Base-by-base conservation (phyloP, 257 asterid genomes). In the Gynochthodes officinalis region DNA sequence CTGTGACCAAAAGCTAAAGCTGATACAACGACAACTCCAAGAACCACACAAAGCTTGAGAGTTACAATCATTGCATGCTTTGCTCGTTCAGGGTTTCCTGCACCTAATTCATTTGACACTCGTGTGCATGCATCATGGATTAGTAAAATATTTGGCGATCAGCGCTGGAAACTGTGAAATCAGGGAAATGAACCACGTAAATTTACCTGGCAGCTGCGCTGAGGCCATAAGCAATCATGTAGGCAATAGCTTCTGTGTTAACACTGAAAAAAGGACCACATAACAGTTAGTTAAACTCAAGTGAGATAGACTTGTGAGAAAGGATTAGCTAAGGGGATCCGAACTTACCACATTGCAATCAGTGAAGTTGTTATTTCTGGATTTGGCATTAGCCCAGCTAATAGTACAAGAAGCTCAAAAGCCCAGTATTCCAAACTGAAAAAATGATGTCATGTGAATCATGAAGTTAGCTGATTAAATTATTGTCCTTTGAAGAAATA, bases 371-470 rank as follows among this genome's bases (percentile, higher is more conserved):
- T 55, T 28, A 86, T 65, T 72, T 85, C 83, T 1, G 99, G 74
- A 61, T 88, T 65, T 27, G 96, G 97, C 98, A 94, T 86, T 77
- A 91, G 66, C 40, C 98, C 97, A 0, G 97, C 93, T 64, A 91
- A 73, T 63, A 91, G 65, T 53, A 94, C 98, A 23, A 91, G 95
- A 67, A 83, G 67, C 88, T 94, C 97, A 55, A 88, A 89, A 64
- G 97, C 96, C 93, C 98, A 89, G 46, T 80, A 86, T 76, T 94
- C 98, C 85, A 94, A 72, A 73, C 98, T 89, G 88, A 18, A 13
- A 5, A 16, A 10, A 8, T 57, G 40, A n/a, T n/a, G n/a, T n/a
- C n/a, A n/a, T n/a, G n/a, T n/a, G n/a, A n/a, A n/a, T n/a, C n/a
- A n/a, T n/a, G n/a, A n/a, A n/a, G n/a, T n/a, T n/a, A n/a, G n/a